Conservation (phyloP, 2,329 filamentous ascomycete genomes). For the Beauveria asiatica region DNA sequence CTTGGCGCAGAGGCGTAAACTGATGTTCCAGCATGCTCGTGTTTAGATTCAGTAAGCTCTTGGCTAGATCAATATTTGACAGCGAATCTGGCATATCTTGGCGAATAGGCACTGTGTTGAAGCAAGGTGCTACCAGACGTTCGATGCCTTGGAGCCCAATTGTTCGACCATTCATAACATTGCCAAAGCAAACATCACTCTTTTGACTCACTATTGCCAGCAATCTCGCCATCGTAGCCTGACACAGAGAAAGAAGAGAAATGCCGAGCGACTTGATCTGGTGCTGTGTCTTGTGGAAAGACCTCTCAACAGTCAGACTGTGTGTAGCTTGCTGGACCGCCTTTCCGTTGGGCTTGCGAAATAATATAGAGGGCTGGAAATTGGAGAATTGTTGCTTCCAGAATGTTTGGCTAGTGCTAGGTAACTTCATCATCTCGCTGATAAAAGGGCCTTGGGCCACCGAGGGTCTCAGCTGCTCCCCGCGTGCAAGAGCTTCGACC, state of each 20-base stretch:
- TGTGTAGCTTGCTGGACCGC: constrained; percentile 22
- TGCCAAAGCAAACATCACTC: constrained; percentile 76
- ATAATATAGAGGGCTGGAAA: constrained; percentile 31
- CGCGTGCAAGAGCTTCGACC: constrained; percentile 50
- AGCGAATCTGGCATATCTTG: constrained; percentile 38
- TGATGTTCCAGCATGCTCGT: constrained; percentile 58
- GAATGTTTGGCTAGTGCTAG: constrained; percentile 47
- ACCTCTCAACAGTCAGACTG: constrained; percentile 22
- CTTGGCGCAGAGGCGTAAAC: constrained; percentile 62
- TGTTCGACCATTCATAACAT: constrained; percentile 71
- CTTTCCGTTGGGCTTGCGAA: constrained; percentile 16
- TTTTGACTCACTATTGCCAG: constrained; percentile 47
- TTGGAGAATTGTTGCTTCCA: constrained; percentile 53
- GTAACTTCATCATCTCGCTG: constrained; percentile 41
- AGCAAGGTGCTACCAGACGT: constrained; percentile 75
- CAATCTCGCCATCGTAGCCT: constrained; percentile 63
- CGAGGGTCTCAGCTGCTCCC: constrained; percentile 35
- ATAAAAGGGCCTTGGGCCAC: constrained; percentile 58
- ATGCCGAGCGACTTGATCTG: constrained; percentile 44
- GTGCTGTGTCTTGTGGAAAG: constrained; percentile 38
- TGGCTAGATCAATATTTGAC: constrained; percentile 49
- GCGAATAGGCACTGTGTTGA: constrained; percentile 77
- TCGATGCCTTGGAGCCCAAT: constrained; percentile 58
- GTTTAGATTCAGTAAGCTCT: constrained; percentile 53
- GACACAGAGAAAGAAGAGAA: constrained; percentile 58